Base-by-base conservation (phyloP, 805 yeast genomes). In the Yarrowia osloensis region DNA sequence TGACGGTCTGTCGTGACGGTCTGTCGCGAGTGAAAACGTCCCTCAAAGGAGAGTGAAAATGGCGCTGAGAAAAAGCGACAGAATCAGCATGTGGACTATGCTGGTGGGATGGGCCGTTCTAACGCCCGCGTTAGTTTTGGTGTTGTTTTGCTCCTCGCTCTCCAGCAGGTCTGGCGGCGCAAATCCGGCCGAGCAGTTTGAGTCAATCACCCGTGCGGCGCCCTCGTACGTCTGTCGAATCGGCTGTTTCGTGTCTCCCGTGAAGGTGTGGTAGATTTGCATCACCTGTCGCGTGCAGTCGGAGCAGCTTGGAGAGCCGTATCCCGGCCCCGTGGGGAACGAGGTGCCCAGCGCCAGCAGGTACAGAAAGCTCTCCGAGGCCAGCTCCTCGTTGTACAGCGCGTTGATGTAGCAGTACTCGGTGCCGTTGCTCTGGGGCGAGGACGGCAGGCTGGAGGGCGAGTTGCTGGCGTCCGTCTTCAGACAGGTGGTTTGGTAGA, bases 321-420 rank as follows among this genome's bases (percentile, higher is more conserved):
- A 61, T 28, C 59, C 50, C 1, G 69, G 46, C 1, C 65, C 68
- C 28, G 67, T 67, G 21, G 77, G 77, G 47, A 70, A 70, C 9
- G 70, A 44, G 13, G 70, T 69, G 19, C 74, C 77, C 31, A 75
- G 69, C 9, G 77, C 76, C 44, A 75, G 68, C 35, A 73, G 72
- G 63, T 74, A 75, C 39, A 75, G 69, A 59, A 70, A 73, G 26
- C 74, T 73, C 57, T 75, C 76, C 6, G 68, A 68, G n/a, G 68
- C 55, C 29, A 63, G 68, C 28, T 57, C 57, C 21, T 68, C 31
- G 65, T 73, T 70, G 62, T 57, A 72, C 47, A 73, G 66, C 1
- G 75, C 70, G 57, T 74, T 71, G 19, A 73, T 70, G 67, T 73
- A 75, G 69, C 77, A 75, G 69, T 74, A 75, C 24, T 68, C 28